Base-by-base conservation (phyloP, 2,329 filamentous ascomycete species). In the Annulohypoxylon truncatum region DNA sequence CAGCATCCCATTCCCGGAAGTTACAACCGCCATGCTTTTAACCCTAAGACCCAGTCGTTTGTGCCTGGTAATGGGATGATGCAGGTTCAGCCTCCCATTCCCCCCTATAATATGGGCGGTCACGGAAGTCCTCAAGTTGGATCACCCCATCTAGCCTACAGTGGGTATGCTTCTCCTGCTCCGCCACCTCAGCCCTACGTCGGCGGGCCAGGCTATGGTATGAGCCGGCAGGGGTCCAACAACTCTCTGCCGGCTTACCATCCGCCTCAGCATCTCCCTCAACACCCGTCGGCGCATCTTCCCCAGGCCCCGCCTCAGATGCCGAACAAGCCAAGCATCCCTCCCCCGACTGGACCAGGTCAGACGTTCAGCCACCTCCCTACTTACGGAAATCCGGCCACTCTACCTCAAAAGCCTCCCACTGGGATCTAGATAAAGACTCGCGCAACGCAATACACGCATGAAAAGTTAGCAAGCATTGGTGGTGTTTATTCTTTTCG, bases 31-130 rank as follows among this genome's bases (percentile, higher is more conserved):
- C 92, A 93, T 73, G 89, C 91, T 10, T 97, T 98, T 82, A 97
- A 97, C 76, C 95, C 94, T 0, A 94, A 97, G 80, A 97, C 92
- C 13, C 92, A 97, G 75, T 92, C 94, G 0, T 97, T 98, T 78
- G 88, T 97, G 22, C 95, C 95, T 1, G 82, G 87, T 66, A 82
- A 79, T 68, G 81, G 82, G 24, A 83, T 85, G 77, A 79, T 81
- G 28, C 80, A 83, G 2, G 81, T 83, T 69, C 84, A 82, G 40
- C 80, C 80, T 29, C 80, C 83, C 4, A 80, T 83, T 66, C 81
- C 81, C 13, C 81, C 82, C 0, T 87, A 83, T 66, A 82, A 79
- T 44, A 82, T 82, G 31, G 80, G 80, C 7, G 81, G 80, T 38
- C 84, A 86, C 66, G 80, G 84, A 42, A 87, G 85, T 67, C 84